Evolutionary conservation across 164 flowering plant species (phyloP).

Genomic region (Malania oleifera): DNA sequence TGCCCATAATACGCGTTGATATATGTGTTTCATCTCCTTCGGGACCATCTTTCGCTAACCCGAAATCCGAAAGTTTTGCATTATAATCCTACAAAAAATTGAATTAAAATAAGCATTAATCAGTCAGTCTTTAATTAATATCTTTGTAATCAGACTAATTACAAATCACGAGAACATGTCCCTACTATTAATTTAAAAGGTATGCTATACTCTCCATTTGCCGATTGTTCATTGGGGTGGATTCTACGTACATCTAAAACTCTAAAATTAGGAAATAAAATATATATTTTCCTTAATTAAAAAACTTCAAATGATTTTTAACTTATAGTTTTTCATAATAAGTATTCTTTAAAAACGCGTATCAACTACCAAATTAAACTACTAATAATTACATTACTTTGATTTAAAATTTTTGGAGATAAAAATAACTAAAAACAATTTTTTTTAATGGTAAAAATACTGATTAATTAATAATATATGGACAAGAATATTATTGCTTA

Average conservation of each 20-base stretch:
- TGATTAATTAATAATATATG: not conserved
- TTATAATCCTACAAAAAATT: conserved; percentile 20
- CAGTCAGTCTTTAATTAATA: not conserved
- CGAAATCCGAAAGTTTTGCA: conserved; percentile 29
- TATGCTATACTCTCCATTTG: too few species aligned
- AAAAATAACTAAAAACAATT: not conserved
- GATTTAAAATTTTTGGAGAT: not conserved
- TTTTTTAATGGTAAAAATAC: not conserved
- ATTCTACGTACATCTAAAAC: too few species aligned
- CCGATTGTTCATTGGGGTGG: too few species aligned
- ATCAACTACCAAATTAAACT: too few species aligned
- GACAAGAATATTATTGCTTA: not conserved
- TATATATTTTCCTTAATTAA: too few species aligned
- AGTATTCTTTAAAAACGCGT: too few species aligned
- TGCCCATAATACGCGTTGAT: conserved; percentile 27
- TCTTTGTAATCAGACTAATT: too few species aligned
- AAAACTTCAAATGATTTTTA: too few species aligned
- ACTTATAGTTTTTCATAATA: too few species aligned
- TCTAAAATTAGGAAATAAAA: too few species aligned
- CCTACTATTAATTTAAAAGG: too few species aligned
- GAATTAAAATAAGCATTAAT: not conserved
- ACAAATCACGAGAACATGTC: not conserved
- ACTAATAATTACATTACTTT: too few species aligned
- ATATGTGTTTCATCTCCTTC: conserved; percentile 28
- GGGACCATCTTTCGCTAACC: conserved; percentile 30